Evolutionary conservation across 495 filamentous ascomycete species (phyloP).

Genomic region (Paragyromitra xinjiangensis): DNA sequence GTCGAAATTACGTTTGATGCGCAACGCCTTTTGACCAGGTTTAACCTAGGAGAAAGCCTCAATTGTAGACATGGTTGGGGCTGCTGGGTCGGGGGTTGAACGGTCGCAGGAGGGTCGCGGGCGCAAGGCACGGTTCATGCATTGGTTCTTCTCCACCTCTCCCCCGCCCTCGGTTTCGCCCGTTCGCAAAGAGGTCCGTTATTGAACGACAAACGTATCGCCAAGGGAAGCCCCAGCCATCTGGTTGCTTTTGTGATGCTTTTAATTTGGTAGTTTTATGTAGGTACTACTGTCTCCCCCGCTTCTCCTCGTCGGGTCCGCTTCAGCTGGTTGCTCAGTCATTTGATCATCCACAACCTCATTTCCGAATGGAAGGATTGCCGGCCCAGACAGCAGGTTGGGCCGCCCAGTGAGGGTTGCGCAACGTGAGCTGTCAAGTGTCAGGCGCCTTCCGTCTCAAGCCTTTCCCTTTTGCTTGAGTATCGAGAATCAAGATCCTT

Average conservation of each 20-base stretch:
- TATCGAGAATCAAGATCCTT: constrained; percentile 55
- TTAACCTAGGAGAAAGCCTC: constrained; percentile 52
- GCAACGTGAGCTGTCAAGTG: constrained; percentile 58
- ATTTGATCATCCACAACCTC: constrained; percentile 56
- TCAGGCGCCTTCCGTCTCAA: constrained; percentile 58
- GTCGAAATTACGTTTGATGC: constrained; percentile 56
- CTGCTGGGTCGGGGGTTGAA: constrained; percentile 52
- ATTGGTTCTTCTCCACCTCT: constrained; percentile 54
- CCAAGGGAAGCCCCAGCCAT: constrained; percentile 49
- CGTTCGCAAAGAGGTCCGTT: constrained; percentile 53
- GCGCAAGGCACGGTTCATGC: constrained; percentile 56
- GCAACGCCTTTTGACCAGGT: constrained; percentile 54
- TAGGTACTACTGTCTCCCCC: constrained; percentile 48
- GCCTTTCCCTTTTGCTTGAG: constrained; percentile 54
- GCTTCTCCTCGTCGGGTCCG: constrained; percentile 50
- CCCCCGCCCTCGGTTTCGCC: constrained; percentile 55
- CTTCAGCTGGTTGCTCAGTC: constrained; percentile 54
- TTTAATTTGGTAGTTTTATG: constrained; percentile 49
- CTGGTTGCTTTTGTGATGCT: constrained; percentile 53
- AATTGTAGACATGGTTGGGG: constrained; percentile 54
- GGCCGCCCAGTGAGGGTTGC: constrained; percentile 54
- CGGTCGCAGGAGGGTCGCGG: constrained; percentile 54
- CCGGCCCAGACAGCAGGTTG: constrained; percentile 55
- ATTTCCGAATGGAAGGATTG: constrained; percentile 55
- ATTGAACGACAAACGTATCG: constrained; percentile 39